phyloP scores from a whole-genome alignment of 805 yeast genomes.

The Wickerhamiella occidentalis region DNA sequence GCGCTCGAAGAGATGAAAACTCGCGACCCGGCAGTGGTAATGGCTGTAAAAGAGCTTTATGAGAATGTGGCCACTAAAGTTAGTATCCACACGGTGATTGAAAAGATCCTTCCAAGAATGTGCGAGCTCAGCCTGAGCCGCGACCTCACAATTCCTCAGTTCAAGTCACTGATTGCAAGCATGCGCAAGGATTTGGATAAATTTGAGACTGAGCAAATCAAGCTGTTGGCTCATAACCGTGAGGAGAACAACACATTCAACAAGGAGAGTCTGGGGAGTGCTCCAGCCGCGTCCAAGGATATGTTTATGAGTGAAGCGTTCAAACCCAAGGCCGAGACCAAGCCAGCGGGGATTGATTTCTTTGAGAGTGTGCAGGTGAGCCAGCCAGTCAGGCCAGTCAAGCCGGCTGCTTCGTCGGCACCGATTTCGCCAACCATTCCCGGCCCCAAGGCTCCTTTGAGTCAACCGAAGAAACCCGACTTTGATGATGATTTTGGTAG shows the following conservation, averaged over 20 bases:
- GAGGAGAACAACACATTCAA: slow-evolving; percentile 1
- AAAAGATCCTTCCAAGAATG: slow-evolving; percentile 42
- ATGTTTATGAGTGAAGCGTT: slow-evolving; percentile 2
- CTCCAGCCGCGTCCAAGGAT: not conserved
- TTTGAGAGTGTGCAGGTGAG: not conserved
- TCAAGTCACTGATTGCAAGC: slow-evolving; percentile 30
- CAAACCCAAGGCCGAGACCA: not conserved
- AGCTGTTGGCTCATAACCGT: slow-evolving; percentile 15
- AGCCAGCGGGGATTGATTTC: not conserved
- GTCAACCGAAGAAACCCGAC: not conserved
- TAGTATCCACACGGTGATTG: slow-evolving; percentile 40
- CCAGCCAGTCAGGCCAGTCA: not conserved
- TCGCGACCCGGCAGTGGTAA: slow-evolving; percentile 53
- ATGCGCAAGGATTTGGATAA: slow-evolving; percentile 34
- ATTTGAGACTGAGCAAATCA: slow-evolving; percentile 35
- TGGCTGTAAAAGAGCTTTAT: slow-evolving; percentile 37
- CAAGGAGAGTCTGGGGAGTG: not conserved
- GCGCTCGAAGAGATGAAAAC: slow-evolving; percentile 63
- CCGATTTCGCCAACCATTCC: not conserved
- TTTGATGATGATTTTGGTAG: not conserved
- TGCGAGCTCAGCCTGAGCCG: slow-evolving; percentile 40
- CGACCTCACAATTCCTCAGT: slow-evolving; percentile 34
- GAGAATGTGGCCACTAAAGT: slow-evolving; percentile 28
- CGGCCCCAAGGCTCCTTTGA: not conserved
- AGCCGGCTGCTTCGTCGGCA: not conserved